Evolutionary conservation across 2,329 filamentous ascomycete species (phyloP).

Genomic region (Xylariomycetidae sp.): DNA sequence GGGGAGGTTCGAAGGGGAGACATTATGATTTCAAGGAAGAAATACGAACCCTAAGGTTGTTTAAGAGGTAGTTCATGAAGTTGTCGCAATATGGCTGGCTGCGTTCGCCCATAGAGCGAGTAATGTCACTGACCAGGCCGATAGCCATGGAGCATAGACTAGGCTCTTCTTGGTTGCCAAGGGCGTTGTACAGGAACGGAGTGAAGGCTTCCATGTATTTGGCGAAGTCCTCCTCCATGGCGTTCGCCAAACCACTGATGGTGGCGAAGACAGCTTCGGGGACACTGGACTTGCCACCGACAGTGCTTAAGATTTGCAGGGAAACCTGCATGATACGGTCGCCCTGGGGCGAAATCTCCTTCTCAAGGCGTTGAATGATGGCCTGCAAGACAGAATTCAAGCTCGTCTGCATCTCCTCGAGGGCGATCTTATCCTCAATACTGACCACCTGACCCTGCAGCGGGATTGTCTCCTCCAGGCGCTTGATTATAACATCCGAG

Average conservation of each 20-base stretch:
- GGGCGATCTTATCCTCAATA: slow-evolving; percentile 89
- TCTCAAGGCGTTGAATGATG: slow-evolving; percentile 86
- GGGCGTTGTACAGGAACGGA: slow-evolving; percentile 88
- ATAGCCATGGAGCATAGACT: slow-evolving; percentile 95
- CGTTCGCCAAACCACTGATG: slow-evolving; percentile 85
- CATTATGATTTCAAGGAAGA: slow-evolving; percentile 1
- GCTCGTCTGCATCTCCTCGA: slow-evolving; percentile 98
- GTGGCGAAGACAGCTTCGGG: slow-evolving; percentile 91
- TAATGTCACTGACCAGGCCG: slow-evolving; percentile 93
- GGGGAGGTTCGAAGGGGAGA: neutral
- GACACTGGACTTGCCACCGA: slow-evolving; percentile 84
- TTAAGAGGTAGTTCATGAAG: slow-evolving; percentile 97
- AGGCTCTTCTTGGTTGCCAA: slow-evolving; percentile 93
- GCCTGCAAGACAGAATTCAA: slow-evolving; percentile 86
- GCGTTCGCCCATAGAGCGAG: slow-evolving; percentile 81
- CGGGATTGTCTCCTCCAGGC: slow-evolving; percentile 82
- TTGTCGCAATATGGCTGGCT: slow-evolving; percentile 93
- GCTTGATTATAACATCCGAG: slow-evolving; percentile 83
- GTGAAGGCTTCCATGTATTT: slow-evolving; percentile 98
- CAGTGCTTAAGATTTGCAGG: slow-evolving; percentile 72
- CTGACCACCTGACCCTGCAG: slow-evolving; percentile 93
- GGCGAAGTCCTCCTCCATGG: slow-evolving; percentile 85
- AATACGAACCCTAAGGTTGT: slow-evolving; percentile 71
- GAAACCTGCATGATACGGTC: slow-evolving; percentile 91
- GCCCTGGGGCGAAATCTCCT: slow-evolving; percentile 83